These are phyloP conservation scores for Protomyces macrosporus DNA, from an alignment of 1,139 yeast genomes.

Conservation along the genomic window DNA sequence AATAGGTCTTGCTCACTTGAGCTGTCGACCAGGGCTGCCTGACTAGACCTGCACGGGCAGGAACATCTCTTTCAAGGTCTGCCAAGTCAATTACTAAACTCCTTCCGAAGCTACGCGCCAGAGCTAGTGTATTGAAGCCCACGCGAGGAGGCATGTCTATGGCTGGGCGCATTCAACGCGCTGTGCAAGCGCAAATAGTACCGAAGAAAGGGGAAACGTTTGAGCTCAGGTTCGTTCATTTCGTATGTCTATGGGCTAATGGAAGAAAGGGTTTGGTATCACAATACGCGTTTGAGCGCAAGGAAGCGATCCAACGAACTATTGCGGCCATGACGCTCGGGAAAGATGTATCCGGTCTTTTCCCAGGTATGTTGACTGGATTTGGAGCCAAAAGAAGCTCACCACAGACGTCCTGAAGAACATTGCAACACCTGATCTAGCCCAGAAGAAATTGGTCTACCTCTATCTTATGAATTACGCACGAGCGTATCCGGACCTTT, in stretches of 20 bases:
- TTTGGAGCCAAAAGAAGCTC: background rate
- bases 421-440: slow-evolving; percentile 93
- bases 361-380: slow-evolving; percentile 47
- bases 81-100: too few species aligned
- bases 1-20: too few species aligned
- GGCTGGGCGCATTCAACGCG: background rate
- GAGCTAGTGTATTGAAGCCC: too few species aligned
- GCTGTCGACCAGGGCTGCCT: too few species aligned
- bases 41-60: too few species aligned
- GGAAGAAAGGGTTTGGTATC: slow-evolving; percentile 83
- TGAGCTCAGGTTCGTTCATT: slow-evolving; percentile 10
- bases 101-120: too few species aligned
- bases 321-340: slow-evolving; percentile 99
- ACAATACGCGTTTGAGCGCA: slow-evolving; percentile 82
- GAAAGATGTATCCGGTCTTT: slow-evolving; percentile 90
- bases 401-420: slow-evolving; percentile 74
- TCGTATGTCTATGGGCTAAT: slow-evolving; percentile 31
- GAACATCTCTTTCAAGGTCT: too few species aligned
- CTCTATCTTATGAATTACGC: slow-evolving; percentile 96
- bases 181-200: background rate
- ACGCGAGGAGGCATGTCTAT: background rate
- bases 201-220: slow-evolving; percentile 28
- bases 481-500: slow-evolving; percentile 88
- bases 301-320: slow-evolving; percentile 93
- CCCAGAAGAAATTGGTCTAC: slow-evolving; percentile 93